A percentile compares a stretch with the other conserved stretches of the same genome.
These are phyloP conservation scores for Ganoderma lingzhi DNA, from an alignment of 1,284 basidiomycete genomes.

Conservation along the genomic window DNA sequence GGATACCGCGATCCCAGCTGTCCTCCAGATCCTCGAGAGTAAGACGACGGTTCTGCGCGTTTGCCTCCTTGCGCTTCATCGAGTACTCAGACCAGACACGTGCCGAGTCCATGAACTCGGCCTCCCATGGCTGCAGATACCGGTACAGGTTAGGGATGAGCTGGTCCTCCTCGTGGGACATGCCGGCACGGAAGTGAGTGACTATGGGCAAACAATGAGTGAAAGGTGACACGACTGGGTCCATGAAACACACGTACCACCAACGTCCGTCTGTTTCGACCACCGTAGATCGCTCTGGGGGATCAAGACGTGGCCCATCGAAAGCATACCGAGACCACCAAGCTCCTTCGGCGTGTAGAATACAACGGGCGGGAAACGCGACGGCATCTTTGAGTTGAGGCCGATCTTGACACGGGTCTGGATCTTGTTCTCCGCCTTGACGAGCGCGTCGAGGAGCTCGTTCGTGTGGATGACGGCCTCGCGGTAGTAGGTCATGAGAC, in stretches of 20 bases:
- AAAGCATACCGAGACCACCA: constrained; percentile 98
- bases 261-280: constrained; percentile 98
- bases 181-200: constrained; percentile 97
- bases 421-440: constrained; percentile 98
- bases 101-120: constrained; percentile 97
- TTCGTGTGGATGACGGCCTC: constrained; percentile 99
- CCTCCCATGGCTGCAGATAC: constrained; percentile 98
- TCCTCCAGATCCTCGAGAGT: constrained; percentile 98
- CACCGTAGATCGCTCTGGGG: constrained; percentile 97
- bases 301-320: constrained; percentile 99
- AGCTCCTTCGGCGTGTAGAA: constrained; percentile 97
- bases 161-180: constrained; percentile 95
- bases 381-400: constrained; percentile 99
- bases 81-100: constrained; percentile 99
- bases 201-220: constrained; percentile 50
- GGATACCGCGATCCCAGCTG: constrained; percentile 98
- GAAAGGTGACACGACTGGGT: constrained; percentile 31
- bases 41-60: constrained; percentile 94
- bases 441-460: constrained; percentile 92
- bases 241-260: constrained; percentile 54
- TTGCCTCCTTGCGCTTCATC: constrained; percentile 99
- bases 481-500: constrained; percentile 98
- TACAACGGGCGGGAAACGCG: constrained; percentile 97
- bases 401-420: constrained; percentile 99
- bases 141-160: constrained; percentile 98